A percentile compares a stretch with the other conserved stretches of the same genome.
phyloP scores from a whole-genome alignment of 306 rosid species.

The Myrica gale region DNA sequence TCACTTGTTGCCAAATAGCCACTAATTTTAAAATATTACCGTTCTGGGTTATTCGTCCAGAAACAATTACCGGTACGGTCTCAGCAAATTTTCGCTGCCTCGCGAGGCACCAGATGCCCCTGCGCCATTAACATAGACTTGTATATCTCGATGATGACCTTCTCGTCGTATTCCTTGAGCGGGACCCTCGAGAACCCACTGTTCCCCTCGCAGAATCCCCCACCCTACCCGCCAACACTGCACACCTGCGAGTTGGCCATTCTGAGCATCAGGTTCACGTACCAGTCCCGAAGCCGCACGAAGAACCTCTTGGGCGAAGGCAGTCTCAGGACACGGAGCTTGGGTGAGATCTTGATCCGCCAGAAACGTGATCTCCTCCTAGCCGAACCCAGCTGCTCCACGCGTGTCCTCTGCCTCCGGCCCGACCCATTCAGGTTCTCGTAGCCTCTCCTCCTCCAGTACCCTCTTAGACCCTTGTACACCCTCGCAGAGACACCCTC shows the following conservation, averaged over 20 bases:
- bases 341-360: constrained; percentile 53
- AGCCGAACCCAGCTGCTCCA: constrained; percentile 34
- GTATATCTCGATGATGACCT: constrained; percentile 64
- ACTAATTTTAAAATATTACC: background rate
- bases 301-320: constrained; percentile 33
- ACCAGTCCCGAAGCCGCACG: constrained; percentile 79
- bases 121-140: constrained; percentile 50
- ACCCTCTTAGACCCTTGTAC: constrained; percentile 44
- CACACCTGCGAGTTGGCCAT: constrained; percentile 58
- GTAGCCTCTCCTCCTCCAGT: constrained; percentile 55
- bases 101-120: constrained; percentile 38
- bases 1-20: too few relatives aligned
- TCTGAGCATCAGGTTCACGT: constrained; percentile 65
- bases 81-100: constrained; percentile 26
- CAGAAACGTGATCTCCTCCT: constrained; percentile 39
- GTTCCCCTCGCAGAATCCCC: constrained; percentile 1
- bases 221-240: constrained; percentile 40
- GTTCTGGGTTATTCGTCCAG: background rate
- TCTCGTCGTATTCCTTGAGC: constrained; percentile 74
- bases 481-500: constrained; percentile 49
- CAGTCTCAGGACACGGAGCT: constrained; percentile 25
- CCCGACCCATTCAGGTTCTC: constrained; percentile 36
- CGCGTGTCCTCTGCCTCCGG: constrained; percentile 26
- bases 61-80: constrained; percentile 33
- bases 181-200: constrained; percentile 32